Evolutionary conservation across 768 basidiomycete genomes (phyloP), one percentile per base, ranked within the genome.

Genomic region (Suillus weaverae): DNA sequence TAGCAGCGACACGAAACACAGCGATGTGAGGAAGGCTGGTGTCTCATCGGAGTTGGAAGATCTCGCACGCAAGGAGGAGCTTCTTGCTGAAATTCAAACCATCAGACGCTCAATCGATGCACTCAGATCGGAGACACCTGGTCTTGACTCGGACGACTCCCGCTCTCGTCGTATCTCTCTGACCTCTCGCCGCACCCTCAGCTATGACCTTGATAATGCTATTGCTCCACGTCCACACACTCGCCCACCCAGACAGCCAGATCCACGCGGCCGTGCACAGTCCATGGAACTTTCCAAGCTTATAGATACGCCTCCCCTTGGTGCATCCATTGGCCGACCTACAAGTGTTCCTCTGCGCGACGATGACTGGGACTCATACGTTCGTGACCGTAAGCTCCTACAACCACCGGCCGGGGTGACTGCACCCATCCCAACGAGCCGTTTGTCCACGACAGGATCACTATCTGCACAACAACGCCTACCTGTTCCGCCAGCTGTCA

Each of bases 351-450:
- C 91, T n/a, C 76, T 91, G 46, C 85, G 84, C 57, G 87, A 91
- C 50, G 82, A 85, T n/a, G 89, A 91, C 68, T 97, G 95, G 95
- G 91, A 96, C 67, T 77, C 84, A 51, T 97, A 97, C 74, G 84
- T 95, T 57, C 87, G 87, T 53, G 92, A 96, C 59, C 86, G 95
- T 62, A 93, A 90, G 72, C 81, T 97, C 18, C 77, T 95, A 66
- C 91, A 92, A 70, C 93, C 94, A 50, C 92, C 93, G 11, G 84
- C 88, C 22, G 92, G 93, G 8, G 84, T 92, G 51, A 86, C 92
- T 18, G 82, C 87, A n/a, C 92, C 93, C 1, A 94, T 95, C 70
- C 78, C 82, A 7, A 86, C 89, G n/a, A 84, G 85, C 9, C 80
- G 84, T 33, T 68, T 78, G 53, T 71, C 78, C 61, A 66, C 80